Evolutionary conservation across 75 land plant genomes (phyloP).

Genomic region (Isoetes taiwanensis): DNA sequence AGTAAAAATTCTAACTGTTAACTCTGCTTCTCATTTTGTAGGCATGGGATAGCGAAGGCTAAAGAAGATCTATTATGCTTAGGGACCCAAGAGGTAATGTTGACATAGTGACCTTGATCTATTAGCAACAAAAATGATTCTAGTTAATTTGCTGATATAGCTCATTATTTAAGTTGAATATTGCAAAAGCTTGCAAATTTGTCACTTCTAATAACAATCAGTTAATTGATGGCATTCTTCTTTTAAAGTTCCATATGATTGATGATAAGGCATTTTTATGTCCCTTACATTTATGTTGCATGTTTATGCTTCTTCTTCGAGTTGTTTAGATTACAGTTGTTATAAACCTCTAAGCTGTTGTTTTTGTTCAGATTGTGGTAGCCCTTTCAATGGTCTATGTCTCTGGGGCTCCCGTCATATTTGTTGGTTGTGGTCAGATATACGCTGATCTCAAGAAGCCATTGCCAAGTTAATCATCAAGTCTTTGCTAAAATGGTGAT

Average conservation of each 20-base stretch:
- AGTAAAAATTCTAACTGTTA: too few species aligned
- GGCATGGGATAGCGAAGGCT: too few species aligned
- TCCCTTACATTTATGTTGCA: background rate
- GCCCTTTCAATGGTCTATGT: conserved; percentile 99
- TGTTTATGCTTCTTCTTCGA: background rate
- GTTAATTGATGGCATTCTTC: conserved; percentile 75
- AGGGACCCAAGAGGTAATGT: too few species aligned
- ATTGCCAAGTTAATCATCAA: conserved; percentile 84
- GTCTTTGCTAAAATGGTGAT: conserved; percentile 69
- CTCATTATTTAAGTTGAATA: too few species aligned
- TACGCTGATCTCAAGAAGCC: conserved; percentile 96
- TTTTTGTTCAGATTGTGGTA: conserved; percentile 88
- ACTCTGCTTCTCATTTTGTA: too few species aligned
- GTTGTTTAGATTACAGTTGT: background rate
- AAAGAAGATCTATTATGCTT: too few species aligned
- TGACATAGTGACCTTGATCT: too few species aligned
- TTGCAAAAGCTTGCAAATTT: conserved; percentile 82
- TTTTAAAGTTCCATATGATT: conserved; percentile 83
- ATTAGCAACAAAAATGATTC: too few species aligned
- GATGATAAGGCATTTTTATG: conserved; percentile 72
- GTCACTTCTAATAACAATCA: conserved; percentile 40
- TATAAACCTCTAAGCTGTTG: background rate
- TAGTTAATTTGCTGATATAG: too few species aligned
- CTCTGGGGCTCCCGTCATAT: conserved; percentile 95
- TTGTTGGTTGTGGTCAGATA: conserved; percentile 95